Conservation (phyloP, 495 filamentous ascomycete species). For the Penicillium herquei region DNA sequence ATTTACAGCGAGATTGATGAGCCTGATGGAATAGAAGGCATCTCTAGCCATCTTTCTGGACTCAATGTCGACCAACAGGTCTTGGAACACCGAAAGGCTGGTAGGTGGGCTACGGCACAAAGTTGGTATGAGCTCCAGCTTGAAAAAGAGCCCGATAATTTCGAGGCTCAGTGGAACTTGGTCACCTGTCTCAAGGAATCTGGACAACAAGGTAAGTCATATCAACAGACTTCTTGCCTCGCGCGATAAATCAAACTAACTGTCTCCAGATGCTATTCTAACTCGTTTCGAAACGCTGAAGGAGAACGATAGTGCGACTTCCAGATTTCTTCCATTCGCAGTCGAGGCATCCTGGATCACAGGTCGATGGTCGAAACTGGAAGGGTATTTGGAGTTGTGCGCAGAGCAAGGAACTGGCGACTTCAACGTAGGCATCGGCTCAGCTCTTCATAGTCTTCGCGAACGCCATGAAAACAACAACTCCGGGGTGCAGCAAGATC, state of each 20-base stretch:
- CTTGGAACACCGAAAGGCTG: conserved; percentile 85
- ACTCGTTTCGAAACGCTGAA: conserved; percentile 79
- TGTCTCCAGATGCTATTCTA: conserved; percentile 66
- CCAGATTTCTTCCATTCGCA: conserved; percentile 70
- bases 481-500: neutral
- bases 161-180: conserved; percentile 76
- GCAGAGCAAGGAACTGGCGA: conserved; percentile 57
- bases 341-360: conserved; percentile 91
- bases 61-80: conserved; percentile 89
- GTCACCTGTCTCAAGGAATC: conserved; percentile 89
- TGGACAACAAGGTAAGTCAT: conserved; percentile 71
- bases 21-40: conserved; percentile 92
- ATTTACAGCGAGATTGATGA: conserved; percentile 98
- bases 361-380: conserved; percentile 71
- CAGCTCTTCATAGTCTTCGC: conserved; percentile 65
- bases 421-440: conserved; percentile 80
- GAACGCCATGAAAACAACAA: conserved; percentile 24
- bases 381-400: conserved; percentile 61
- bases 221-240: neutral
- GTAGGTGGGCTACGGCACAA: conserved; percentile 96
- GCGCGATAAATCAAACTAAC: conserved; percentile 11
- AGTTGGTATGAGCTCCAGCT: conserved; percentile 94
- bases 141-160: conserved; percentile 71
- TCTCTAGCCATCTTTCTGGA: conserved; percentile 78
- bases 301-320: conserved; percentile 46